Percentiles rank a stretch among this genome's conserved stretches.
Conservation (phyloP, 306 rosid species). For the Luffa aegyptiaca region DNA sequence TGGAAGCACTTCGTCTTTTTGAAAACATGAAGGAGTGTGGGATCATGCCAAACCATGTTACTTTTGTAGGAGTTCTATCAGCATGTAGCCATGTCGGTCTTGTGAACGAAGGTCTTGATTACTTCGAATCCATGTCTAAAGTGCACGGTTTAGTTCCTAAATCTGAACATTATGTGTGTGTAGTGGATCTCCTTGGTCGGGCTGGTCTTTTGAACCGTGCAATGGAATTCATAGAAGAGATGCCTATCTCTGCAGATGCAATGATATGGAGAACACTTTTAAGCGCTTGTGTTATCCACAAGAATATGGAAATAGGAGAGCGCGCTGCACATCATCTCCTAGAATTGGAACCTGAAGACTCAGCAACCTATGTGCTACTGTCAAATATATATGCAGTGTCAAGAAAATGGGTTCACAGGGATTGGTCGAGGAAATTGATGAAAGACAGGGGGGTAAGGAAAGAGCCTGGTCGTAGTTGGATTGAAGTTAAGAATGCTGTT, state of each 20-base stretch:
- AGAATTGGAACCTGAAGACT: slow-evolving; percentile 71
- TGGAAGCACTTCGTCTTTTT: slow-evolving; percentile 56
- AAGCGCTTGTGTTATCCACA: slow-evolving; percentile 64
- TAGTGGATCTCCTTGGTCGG: slow-evolving; percentile 79
- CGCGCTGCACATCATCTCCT: slow-evolving; percentile 70
- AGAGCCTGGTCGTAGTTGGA: slow-evolving; percentile 92
- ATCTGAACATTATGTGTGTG: slow-evolving; percentile 78
- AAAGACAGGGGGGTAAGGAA: slow-evolving; percentile 72
- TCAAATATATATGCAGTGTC: slow-evolving; percentile 80
- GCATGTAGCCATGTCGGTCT: slow-evolving; percentile 91
- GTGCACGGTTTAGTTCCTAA: slow-evolving; percentile 56
- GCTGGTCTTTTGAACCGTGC: slow-evolving; percentile 61
- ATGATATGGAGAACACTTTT: slow-evolving; percentile 82
- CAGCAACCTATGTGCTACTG: slow-evolving; percentile 76
- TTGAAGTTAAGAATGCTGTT: slow-evolving; percentile 48
- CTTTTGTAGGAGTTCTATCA: slow-evolving; percentile 72
- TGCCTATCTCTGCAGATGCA: slow-evolving; percentile 79
- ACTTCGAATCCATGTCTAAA: slow-evolving; percentile 65
- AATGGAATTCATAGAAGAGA: slow-evolving; percentile 43
- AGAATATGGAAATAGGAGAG: slow-evolving; percentile 70
- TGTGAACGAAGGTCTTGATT: slow-evolving; percentile 62
- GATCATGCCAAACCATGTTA: slow-evolving; percentile 58
- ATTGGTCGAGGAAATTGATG: slow-evolving; percentile 67
- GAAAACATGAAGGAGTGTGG: slow-evolving; percentile 55
- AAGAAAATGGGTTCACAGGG: slow-evolving; percentile 67